Conservation (phyloP, 1,284 basidiomycete genomes). For the Ceratobasidium sp. region DNA sequence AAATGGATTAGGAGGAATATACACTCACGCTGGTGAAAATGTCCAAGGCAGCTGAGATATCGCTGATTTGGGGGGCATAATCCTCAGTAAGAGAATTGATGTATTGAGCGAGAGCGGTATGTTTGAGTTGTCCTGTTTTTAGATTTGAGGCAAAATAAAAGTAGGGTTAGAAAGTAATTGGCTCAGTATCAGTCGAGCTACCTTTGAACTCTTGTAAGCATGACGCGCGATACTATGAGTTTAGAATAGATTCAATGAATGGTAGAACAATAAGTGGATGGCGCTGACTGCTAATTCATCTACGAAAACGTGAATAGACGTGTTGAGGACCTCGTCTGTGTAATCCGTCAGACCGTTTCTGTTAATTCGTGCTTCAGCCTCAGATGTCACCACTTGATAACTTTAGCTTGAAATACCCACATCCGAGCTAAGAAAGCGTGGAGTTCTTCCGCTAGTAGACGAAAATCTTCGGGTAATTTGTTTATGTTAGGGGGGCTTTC, state of each 20-base stretch:
- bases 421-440: constrained; percentile 73
- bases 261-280: no score
- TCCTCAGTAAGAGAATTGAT: constrained; percentile 76
- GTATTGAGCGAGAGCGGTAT: constrained; percentile 76
- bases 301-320: constrained; percentile 73
- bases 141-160: no score
- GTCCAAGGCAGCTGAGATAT: constrained; percentile 71
- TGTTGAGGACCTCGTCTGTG: constrained; percentile 73
- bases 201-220: constrained; percentile 74
- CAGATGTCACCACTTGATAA: no score
- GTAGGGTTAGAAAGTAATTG: no score
- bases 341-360: constrained; percentile 55
- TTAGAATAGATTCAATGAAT: not conserved
- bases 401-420: constrained; percentile 61
- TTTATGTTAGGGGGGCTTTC: no score
- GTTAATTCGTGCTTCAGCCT: no score
- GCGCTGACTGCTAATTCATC: constrained; percentile 71
- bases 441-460: constrained; percentile 70
- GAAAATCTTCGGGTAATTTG: constrained; percentile 72
- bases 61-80: constrained; percentile 76
- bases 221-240: constrained; percentile 74
- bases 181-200: no score
- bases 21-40: constrained; percentile 83
- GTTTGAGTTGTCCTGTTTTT: constrained; percentile 77
- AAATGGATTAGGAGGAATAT: not conserved